A percentile compares a stretch with the other conserved stretches of the same genome.
Evolutionary conservation across 192 early-diverging fungal genomes (phyloP).

Genomic region (Chytriomyces sp.): DNA sequence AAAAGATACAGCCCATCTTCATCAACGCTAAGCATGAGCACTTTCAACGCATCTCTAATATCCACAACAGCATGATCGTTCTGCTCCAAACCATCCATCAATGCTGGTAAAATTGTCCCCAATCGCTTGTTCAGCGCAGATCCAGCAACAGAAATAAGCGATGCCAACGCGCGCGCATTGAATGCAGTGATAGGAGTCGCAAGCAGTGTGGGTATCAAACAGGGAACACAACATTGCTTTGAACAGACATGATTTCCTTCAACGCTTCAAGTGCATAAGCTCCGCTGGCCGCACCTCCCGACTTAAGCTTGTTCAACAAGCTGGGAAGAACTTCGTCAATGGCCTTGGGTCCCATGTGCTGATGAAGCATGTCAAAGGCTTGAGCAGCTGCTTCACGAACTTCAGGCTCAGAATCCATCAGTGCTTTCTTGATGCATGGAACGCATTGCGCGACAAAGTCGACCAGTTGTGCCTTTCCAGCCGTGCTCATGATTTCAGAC

Average conservation of each 20-base stretch:
- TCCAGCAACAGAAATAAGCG: conserved; percentile 90
- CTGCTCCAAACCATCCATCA: conserved; percentile 78
- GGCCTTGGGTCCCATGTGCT: conserved; percentile 86
- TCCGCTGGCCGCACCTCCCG: conserved; percentile 28
- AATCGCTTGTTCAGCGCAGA: conserved; percentile 81
- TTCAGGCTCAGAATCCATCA: conserved; percentile 81
- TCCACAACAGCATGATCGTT: conserved; percentile 71
- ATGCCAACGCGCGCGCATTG: conserved; percentile 88
- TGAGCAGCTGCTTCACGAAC: conserved; percentile 92
- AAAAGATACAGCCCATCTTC: conserved; percentile 80
- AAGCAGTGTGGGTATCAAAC: conserved; percentile 97
- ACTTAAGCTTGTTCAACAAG: conserved; percentile 76
- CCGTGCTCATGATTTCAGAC: conserved; percentile 87
- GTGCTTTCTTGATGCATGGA: conserved; percentile 79
- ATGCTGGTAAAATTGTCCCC: conserved; percentile 75
- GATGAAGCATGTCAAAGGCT: conserved; percentile 93
- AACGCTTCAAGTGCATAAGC: conserved; percentile 88
- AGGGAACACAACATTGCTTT: conserved; percentile 97
- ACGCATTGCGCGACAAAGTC: conserved; percentile 86
- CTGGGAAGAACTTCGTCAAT: conserved; percentile 94
- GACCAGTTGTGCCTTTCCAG: conserved; percentile 76
- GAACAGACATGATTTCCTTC: conserved; percentile 97
- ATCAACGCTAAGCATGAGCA: conserved; percentile 76
- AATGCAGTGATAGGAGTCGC: conserved; percentile 84
- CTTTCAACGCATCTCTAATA: conserved; percentile 73